Evolutionary conservation across 768 basidiomycete genomes (phyloP), one percentile per base, ranked within the genome.

Genomic region (Lactarius trivialis): DNA sequence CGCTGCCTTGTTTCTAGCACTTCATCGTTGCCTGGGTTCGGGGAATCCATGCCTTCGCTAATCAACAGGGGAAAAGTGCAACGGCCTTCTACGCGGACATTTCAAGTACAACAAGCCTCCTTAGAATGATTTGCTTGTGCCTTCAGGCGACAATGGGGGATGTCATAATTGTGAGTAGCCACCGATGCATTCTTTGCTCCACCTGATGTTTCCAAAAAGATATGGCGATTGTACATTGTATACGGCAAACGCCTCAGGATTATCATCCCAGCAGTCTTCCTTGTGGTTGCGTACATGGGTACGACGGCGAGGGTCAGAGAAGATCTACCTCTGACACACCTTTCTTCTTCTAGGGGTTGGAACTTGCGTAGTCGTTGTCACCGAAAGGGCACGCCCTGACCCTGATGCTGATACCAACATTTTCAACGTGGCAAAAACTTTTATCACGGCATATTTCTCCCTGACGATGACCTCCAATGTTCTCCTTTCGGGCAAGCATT

Each of bases 151-250:
- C 41, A 39, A 15, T 58, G 21, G 56, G 56, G n/a, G 56, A 50
- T 28, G 12, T 11, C 5, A 33, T 58, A 7, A 26, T 58, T 2
- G 56, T 58, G 24, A 50, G 56, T 34, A 17, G 26, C 8, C 50
- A 30, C 26, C 50, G 17, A 9, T 30, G 7, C 50, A 7, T 30
- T 51, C 30, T 28, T 30, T 30, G 14, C 26, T n/a, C 17, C 28
- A 32, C 50, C 19, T 17, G 14, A 51, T 28, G 26, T 56, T 51
- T n/a, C 24, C 43, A 8, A 19, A 56, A 61, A n/a, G 60, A 43
- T 61, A 21, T 61, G 55, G 55, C 60, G 55, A 15, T 12, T 52
- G n/a, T n/a, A n/a, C n/a, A n/a, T n/a, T n/a, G n/a, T n/a, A n/a
- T n/a, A n/a, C n/a, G n/a, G n/a, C n/a, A 61, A 26, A 34, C 37